A percentile compares a stretch with the other conserved stretches of the same genome.
phyloP scores from a whole-genome alignment of 179 eudicot genomes.

The Spergularia azorica region DNA sequence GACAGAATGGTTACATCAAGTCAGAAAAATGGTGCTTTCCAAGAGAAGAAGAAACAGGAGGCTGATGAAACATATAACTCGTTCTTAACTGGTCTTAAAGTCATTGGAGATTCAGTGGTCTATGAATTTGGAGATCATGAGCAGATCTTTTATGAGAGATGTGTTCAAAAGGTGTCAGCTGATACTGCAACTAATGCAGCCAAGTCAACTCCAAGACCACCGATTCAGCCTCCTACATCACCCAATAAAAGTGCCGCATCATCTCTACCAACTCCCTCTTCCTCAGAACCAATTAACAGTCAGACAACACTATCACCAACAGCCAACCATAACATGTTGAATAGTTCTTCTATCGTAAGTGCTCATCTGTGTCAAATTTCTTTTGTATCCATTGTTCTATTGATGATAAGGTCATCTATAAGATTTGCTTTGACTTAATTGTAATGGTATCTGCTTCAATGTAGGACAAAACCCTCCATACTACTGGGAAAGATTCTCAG shows the following conservation, averaged over 20 bases:
- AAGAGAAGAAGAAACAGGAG: constrained; percentile 1
- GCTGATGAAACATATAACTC: constrained; percentile 11
- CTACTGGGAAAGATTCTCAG: neutral
- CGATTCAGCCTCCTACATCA: neutral
- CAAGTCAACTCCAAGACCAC: neutral
- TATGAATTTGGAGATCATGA: constrained; percentile 24
- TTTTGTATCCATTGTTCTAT: neutral
- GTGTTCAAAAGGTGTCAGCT: constrained; percentile 9
- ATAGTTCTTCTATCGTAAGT: constrained; percentile 31
- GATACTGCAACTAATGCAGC: neutral
- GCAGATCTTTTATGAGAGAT: constrained; percentile 16
- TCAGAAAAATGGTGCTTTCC: neutral
- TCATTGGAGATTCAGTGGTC: neutral
- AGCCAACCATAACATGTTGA: neutral
- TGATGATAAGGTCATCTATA: neutral
- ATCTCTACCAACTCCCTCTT: neutral
- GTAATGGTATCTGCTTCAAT: constrained; percentile 12
- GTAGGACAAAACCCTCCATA: constrained; percentile 21
- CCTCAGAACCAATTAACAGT: neutral
- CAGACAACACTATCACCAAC: constrained; percentile 1
- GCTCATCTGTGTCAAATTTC: neutral
- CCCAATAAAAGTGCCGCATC: neutral
- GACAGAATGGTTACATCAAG: neutral
- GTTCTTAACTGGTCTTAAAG: constrained; percentile 9
- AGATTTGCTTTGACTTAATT: neutral